phyloP scores from a whole-genome alignment of 1,284 basidiomycete species.

The Pulveroboletus sp. region DNA sequence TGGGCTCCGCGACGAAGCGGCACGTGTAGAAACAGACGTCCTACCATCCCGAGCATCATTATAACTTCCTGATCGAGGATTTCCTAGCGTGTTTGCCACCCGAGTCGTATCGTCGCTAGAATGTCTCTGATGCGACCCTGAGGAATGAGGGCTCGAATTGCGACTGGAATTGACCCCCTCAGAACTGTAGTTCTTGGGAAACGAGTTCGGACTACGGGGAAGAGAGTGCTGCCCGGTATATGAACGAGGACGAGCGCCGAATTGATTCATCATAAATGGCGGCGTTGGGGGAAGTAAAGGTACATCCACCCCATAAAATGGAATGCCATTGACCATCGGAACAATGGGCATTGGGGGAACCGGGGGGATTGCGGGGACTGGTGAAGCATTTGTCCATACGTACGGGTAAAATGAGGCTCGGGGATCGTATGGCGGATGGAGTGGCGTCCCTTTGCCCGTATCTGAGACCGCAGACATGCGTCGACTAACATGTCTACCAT shows the following conservation, averaged over 20 bases:
- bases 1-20: conserved; percentile 8
- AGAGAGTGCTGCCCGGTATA: conserved; percentile 22
- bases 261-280: conserved; percentile 69
- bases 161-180: conserved; percentile 20
- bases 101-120: conserved; percentile 30
- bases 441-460: conserved; percentile 32
- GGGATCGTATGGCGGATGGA: conserved; percentile 34
- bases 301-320: conserved; percentile 46
- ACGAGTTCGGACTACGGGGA: conserved; percentile 17
- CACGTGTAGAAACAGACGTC: conserved; percentile 6
- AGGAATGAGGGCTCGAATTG: conserved; percentile 19
- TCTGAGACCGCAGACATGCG: conserved; percentile 46
- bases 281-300: conserved; percentile 69
- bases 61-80: conserved; percentile 17
- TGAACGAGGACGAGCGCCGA: conserved; percentile 28
- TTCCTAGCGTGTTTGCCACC: conserved; percentile 7
- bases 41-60: conserved; percentile 16
- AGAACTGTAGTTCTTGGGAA: conserved; percentile 25
- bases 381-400: conserved; percentile 28
- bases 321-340: conserved; percentile 31
- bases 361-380: conserved; percentile 26
- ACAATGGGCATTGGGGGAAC: conserved; percentile 28
- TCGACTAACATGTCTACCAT: conserved; percentile 35
- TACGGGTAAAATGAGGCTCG: conserved; percentile 38
- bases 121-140: conserved; percentile 25